Base-by-base conservation (phyloP, 2,329 filamentous ascomycete species). In the Cladosporium sp. region DNA sequence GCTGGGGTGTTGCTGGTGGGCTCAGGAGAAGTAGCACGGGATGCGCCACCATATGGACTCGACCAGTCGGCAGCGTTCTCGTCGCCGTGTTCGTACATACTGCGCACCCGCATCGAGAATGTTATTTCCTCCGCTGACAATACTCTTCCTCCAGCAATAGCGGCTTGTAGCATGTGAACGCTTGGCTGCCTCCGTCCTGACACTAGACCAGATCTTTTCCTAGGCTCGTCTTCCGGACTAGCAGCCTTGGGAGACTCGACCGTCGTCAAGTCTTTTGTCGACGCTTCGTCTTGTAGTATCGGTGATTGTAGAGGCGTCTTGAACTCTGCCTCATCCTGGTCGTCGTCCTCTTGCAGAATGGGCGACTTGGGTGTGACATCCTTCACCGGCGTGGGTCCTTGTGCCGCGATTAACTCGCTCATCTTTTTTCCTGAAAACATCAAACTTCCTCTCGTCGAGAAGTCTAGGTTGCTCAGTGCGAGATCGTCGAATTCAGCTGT, bases 81-180 rank as follows among this genome's bases (percentile, higher is more conserved):
- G 65, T 87, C 83, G 4, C 87, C 87, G 68, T 84, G 83, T 68
- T 86, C 84, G 73, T 89, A 90, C 86, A 89, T 89, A 68, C 85
- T 80, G 34, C 87, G 82, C 41, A 90, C 86, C 68, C 86, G 86
- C 68, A 85, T 83, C 36, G 87, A 89, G 67, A 89, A 78, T 73
- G 85, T 83, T 71, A 87, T 86, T 74, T 89, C 87, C 70, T 89
- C 87, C 1, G 85, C 79, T n/a, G 87, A 89, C 34, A 89, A 81
- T 24, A 84, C 82, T 65, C 86, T 81, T 3, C 75, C 72, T 30
- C 73, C 74, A 14, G 74, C 66, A 18, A 76, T 70, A 6, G 74
- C 75, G 32, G 75, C 73, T 68, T 77, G 74, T 58, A 77, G 69
- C 76, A 78, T 76, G n/a, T 77, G 73, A 30, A 76, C 69, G 65